Base-by-base conservation (phyloP, 768 basidiomycete genomes). In the Kwoniella shandongensis region DNA sequence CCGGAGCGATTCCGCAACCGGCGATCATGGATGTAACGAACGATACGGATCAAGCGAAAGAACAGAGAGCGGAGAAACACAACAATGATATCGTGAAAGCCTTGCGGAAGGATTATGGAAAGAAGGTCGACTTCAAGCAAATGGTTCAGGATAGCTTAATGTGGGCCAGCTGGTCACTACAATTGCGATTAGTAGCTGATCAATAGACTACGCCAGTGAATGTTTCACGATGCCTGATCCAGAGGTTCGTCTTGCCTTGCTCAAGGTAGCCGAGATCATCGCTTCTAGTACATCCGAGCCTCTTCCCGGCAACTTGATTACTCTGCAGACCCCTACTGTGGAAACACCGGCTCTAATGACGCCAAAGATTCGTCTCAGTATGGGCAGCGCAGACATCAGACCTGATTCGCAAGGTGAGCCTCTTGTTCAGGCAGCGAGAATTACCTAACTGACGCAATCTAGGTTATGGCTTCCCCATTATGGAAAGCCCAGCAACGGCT, bases 251-350 rank as follows among this genome's bases (percentile, higher is more conserved):
- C 89, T 91, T 85, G 89, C 87, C 62, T 79, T 94, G 46, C 81
- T 98, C 67, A 97, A 98, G 77, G 79, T 96, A 22, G 90, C 89
- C 4, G 94, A 97, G 67, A 81, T 94, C 18, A 82, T 91, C 40
- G 86, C 93, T 64, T 85, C 86, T 49, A 88, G 89, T 22, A 80
- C 85, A 2, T 85, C 89, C 56, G 94, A 98, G 76, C 81, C 85
- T 1, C 80, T 88, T 5, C 93, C 93, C 1, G 91, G 89, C 55
- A 88, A 85, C 44, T 85, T 93, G 47, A 88, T 90, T 65, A 84
- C 92, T 51, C 82, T 84, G 7, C 79, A 83, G 25, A 90, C 88
- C 1, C 89, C 91, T 13, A 81, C 87, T 1, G 66, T 77, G 4
- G 89, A 91, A 61, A 74, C 72, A 3, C 73, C 83, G 0, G 45